Evolutionary conservation across 225 moss, liverwort and hornwort genomes (phyloP).

Genomic region (Asterella californica): DNA sequence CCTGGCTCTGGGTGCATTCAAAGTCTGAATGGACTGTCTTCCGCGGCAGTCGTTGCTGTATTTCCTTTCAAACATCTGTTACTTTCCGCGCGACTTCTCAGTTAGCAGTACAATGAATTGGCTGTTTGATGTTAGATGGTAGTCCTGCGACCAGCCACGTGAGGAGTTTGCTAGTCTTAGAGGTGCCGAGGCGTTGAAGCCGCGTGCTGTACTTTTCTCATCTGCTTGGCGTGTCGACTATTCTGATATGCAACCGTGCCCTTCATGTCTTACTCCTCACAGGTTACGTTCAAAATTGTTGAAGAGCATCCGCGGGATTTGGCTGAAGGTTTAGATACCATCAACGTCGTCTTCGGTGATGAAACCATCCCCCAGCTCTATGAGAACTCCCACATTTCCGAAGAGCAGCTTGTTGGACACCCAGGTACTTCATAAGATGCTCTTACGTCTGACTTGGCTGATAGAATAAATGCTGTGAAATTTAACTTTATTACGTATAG

Average conservation of each 20-base stretch:
- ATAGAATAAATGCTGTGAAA: background rate
- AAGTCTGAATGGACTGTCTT: no score
- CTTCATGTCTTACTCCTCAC: background rate
- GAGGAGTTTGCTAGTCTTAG: background rate
- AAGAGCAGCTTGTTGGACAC: conserved; percentile 94
- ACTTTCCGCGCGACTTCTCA: no score
- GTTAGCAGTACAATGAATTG: background rate
- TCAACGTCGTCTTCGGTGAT: conserved; percentile 80
- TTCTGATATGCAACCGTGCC: background rate
- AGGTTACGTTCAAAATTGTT: conserved; percentile 89
- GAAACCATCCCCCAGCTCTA: conserved; percentile 82
- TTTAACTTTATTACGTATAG: no score
- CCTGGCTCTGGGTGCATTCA: no score
- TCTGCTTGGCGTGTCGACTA: background rate
- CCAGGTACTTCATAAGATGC: conserved; percentile 50
- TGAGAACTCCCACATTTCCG: conserved; percentile 87
- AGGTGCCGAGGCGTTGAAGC: background rate
- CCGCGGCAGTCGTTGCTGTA: no score
- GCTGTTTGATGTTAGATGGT: no score
- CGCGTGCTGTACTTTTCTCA: no score
- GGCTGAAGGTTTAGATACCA: conserved; percentile 81
- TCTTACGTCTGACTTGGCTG: background rate
- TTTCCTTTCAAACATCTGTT: no score
- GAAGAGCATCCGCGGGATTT: conserved; percentile 88
- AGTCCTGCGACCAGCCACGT: no score